Conservation (phyloP, 306 rosid genomes). For the apple (Malus domestica) region ASM211411v1 NC_041791.1:33732501-33733000, state of each 20-base stretch:
- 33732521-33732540: slow-evolving; percentile 26
- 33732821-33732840: neutral
- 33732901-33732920: no score
- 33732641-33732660: slow-evolving; percentile 76
- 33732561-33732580: slow-evolving; percentile 48
- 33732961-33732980: no score
- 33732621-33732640: slow-evolving; percentile 53
- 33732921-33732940: no score
- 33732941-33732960: no score
- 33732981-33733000: neutral
- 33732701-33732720: neutral
- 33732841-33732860: neutral
- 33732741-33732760: neutral
- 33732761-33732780: neutral
- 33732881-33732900: no score
- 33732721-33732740: neutral
- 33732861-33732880: neutral
- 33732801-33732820: neutral
- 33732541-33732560: slow-evolving; percentile 12
- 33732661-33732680: slow-evolving; percentile 32
- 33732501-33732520: slow-evolving; percentile 48
- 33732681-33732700: neutral
- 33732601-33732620: slow-evolving; percentile 51
- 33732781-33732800: no score
- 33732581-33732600: slow-evolving; percentile 72